phyloP scores from a whole-genome alignment of 2,329 filamentous ascomycete species.

The Chaetomium sp. region DNA sequence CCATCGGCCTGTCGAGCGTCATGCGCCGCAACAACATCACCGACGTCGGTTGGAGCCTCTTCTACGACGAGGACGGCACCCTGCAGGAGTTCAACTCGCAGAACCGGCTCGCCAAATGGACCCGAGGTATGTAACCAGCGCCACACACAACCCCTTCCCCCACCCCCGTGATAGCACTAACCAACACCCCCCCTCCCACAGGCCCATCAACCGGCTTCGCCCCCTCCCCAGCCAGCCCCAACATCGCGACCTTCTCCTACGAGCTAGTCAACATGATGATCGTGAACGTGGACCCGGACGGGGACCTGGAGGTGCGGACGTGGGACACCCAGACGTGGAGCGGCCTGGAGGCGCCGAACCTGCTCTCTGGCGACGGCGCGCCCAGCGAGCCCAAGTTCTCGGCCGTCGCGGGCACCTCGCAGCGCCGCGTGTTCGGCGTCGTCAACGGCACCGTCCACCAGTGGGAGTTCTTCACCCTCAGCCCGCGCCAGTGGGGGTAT shows the following conservation, averaged over 20 bases:
- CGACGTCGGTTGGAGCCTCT: neutral
- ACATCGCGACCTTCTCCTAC: conserved; percentile 7
- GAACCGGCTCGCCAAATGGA: neutral
- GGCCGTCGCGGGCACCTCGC: conserved; percentile 1
- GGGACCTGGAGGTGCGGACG: neutral
- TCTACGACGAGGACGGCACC: neutral
- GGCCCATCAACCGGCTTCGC: neutral
- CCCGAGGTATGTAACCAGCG: neutral
- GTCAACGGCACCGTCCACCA: neutral
- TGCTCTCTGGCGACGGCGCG: neutral
- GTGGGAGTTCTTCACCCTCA: conserved; percentile 3
- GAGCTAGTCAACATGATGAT: conserved; percentile 12
- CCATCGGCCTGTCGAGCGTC: conserved; percentile 5
- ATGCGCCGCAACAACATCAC: neutral
- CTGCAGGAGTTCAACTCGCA: conserved; percentile 2
- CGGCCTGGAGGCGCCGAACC: neutral
- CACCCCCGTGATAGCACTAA: neutral
- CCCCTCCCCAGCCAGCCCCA: neutral
- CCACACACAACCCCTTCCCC: neutral
- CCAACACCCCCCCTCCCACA: neutral
- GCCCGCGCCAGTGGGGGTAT: conserved; percentile 4
- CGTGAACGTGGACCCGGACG: neutral
- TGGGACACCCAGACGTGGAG: conserved; percentile 1
- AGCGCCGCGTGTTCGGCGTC: conserved; percentile 1
- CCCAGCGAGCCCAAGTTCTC: neutral